phyloP scores from a whole-genome alignment of 305 asterid species.

The Fraxinus angustifolia region DNA sequence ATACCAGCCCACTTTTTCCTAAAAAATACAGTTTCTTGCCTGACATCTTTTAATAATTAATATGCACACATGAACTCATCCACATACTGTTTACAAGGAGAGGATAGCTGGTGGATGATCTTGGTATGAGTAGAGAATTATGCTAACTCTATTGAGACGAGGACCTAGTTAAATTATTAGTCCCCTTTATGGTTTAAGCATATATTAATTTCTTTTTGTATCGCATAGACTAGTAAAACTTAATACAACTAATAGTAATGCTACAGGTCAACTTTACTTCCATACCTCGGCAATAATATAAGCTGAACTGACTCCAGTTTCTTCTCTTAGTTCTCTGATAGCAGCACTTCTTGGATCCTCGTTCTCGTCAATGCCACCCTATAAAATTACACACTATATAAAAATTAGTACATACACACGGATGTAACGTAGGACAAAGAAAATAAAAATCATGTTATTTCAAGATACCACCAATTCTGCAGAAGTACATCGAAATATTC shows the following conservation, averaged over 20 bases:
- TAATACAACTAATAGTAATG: conserved; percentile 10
- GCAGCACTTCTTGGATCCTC: conserved; percentile 86
- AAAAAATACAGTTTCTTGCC: not conserved
- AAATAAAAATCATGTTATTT: not conserved
- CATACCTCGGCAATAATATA: conserved; percentile 74
- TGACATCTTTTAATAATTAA: not conserved
- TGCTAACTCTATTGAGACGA: not conserved
- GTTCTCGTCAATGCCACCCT: conserved; percentile 88
- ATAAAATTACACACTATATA: conserved; percentile 9
- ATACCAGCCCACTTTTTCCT: not conserved
- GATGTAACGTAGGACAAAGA: not conserved
- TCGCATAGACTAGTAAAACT: not conserved
- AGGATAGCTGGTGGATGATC: not conserved
- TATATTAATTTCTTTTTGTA: not conserved
- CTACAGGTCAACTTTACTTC: not conserved
- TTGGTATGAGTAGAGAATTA: not conserved
- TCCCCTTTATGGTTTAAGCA: conserved; percentile 8
- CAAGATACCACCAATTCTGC: conserved; percentile 8
- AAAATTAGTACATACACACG: not conserved
- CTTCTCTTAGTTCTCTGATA: conserved; percentile 81
- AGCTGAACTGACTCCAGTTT: conserved; percentile 90
- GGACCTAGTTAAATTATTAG: not conserved
- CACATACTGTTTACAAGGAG: not conserved
- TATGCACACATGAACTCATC: not conserved
- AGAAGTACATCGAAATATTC: not conserved